Conservation (phyloP, 176 grass and related monocot species). For the Carex scoparia region DNA sequence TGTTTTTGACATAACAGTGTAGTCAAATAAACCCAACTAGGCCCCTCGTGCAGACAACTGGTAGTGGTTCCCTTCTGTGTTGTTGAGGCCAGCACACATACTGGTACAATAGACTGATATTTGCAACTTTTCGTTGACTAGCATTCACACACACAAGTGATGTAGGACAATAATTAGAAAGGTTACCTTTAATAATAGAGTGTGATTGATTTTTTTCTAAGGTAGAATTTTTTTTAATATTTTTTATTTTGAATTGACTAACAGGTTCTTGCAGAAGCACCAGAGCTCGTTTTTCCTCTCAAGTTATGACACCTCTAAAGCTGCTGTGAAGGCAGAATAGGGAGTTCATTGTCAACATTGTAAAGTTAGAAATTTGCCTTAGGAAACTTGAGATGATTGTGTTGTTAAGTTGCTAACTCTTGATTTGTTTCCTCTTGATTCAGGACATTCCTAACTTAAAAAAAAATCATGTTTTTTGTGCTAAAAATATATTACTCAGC, state of each 20-base stretch:
- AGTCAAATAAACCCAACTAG: neutral
- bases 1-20: neutral
- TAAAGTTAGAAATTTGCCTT: slow-evolving; percentile 16
- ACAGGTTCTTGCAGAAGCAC: slow-evolving; percentile 96
- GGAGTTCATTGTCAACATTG: neutral
- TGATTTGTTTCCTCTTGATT: neutral
- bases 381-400: neutral
- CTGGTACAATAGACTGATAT: neutral
- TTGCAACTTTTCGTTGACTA: neutral
- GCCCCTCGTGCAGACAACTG: neutral
- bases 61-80: neutral
- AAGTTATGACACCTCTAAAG: slow-evolving; percentile 46
- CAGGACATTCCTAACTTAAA: neutral
- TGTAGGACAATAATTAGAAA: neutral
- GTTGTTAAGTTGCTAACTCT: slow-evolving; percentile 21
- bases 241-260: neutral
- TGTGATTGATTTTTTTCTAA: neutral
- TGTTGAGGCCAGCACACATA: neutral
- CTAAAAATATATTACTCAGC: neutral
- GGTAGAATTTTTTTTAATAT: neutral
- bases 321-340: slow-evolving; percentile 32
- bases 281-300: slow-evolving; percentile 57
- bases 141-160: neutral
- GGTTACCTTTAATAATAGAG: neutral
- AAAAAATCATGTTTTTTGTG: neutral